Conservation (phyloP, 2,329 filamentous ascomycete species). For the Aspergillus melleus region DNA sequence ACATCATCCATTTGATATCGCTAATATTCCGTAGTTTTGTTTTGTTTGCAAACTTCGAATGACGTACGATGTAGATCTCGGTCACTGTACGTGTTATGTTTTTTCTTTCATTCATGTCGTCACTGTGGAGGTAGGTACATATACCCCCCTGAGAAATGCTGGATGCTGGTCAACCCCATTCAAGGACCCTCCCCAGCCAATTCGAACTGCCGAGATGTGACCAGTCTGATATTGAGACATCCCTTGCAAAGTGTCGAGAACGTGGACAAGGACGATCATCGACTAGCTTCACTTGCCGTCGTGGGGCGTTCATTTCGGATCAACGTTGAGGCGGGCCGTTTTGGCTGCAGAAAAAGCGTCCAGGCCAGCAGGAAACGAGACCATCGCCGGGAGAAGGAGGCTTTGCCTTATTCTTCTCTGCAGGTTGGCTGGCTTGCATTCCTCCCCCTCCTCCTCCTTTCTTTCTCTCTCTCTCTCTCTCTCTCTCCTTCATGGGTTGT, state of each 20-base stretch:
- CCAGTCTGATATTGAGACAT: background rate
- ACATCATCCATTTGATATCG: too few relatives aligned
- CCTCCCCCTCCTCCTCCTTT: background rate
- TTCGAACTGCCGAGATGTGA: background rate
- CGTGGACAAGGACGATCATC: conserved; percentile 3
- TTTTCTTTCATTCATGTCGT: too few relatives aligned
- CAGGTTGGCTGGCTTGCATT: background rate
- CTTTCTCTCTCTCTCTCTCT: background rate
- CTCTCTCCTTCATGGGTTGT: conserved; percentile 17
- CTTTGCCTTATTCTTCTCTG: background rate
- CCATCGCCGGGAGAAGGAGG: background rate
- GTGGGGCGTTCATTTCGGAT: conserved; percentile 24
- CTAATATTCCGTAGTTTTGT: too few relatives aligned
- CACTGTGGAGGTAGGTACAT: too few relatives aligned
- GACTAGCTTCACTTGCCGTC: background rate
- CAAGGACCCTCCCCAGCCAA: background rate
- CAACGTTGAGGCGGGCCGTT: conserved; percentile 25
- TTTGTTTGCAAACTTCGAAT: too few relatives aligned
- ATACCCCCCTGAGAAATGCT: too few relatives aligned
- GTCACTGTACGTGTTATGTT: too few relatives aligned
- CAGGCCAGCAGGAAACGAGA: background rate
- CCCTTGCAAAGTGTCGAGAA: conserved; percentile 10
- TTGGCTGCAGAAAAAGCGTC: background rate
- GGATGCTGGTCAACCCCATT: background rate
- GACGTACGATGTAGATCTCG: too few relatives aligned